Percentiles rank a stretch among this genome's conserved stretches.
phyloP scores from a whole-genome alignment of 176 grass and related monocot genomes.

The Carex pumila region DNA sequence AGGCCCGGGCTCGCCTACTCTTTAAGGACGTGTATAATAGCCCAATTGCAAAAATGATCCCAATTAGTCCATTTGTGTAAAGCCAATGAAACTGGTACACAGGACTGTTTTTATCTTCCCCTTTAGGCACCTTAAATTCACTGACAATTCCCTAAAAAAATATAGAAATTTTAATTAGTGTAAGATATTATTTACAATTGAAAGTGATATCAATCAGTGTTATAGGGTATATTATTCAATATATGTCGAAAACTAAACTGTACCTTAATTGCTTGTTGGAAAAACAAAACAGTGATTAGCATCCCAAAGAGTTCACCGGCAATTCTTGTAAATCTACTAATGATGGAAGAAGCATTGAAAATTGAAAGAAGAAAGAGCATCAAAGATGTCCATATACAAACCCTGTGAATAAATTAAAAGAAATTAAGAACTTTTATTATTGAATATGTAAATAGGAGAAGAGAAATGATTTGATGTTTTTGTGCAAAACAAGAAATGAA shows the following conservation, averaged over 20 bases:
- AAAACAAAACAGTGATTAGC: slow-evolving; percentile 85
- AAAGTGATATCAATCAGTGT: not conserved
- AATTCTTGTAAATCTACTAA: slow-evolving; percentile 91
- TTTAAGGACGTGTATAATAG: slow-evolving; percentile 55
- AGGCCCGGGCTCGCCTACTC: slow-evolving; percentile 63
- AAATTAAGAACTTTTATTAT: slow-evolving; percentile 4
- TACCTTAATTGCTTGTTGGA: slow-evolving; percentile 90
- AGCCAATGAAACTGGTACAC: slow-evolving; percentile 67
- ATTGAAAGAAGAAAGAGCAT: slow-evolving; percentile 74
- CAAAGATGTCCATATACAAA: slow-evolving; percentile 87
- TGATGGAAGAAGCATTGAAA: slow-evolving; percentile 70
- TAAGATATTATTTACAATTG: not conserved
- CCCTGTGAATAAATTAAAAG: slow-evolving; percentile 37
- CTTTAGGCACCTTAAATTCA: slow-evolving; percentile 64
- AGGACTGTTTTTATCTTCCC: slow-evolving; percentile 21
- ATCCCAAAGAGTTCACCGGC: slow-evolving; percentile 96
- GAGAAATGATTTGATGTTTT: not conserved
- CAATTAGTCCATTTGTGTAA: slow-evolving; percentile 74
- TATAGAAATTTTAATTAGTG: not conserved
- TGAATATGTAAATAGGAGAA: not conserved
- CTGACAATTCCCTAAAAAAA: slow-evolving; percentile 50
- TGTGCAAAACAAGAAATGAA: not conserved
- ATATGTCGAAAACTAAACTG: not conserved
- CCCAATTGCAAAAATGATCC: slow-evolving; percentile 70
- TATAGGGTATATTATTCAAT: not conserved